phyloP scores from a whole-genome alignment of 495 filamentous ascomycete genomes.

The Tuber brumale region DNA sequence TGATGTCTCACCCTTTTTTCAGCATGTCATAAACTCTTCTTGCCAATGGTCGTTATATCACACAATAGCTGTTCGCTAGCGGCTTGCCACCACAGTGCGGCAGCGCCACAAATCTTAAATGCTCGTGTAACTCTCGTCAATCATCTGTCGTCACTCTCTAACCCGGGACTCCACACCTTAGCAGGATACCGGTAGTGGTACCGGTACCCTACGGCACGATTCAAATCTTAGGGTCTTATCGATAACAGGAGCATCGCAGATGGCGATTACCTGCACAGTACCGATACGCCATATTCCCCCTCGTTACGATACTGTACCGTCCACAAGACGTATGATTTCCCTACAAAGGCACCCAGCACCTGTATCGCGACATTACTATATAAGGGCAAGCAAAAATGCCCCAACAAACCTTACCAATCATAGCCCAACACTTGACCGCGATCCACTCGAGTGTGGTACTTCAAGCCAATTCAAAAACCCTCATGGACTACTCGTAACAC shows the following conservation, averaged over 20 bases:
- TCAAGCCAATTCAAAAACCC: not conserved
- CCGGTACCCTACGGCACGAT: not conserved
- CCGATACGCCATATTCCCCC: not conserved
- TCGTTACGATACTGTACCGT: not conserved
- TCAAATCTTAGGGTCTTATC: not conserved
- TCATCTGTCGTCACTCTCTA: not conserved
- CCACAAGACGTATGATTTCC: not conserved
- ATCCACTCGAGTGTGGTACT: not conserved
- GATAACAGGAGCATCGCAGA: not conserved
- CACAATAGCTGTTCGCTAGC: not conserved
- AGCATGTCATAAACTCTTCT: not conserved
- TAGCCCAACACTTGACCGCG: not conserved
- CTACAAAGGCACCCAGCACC: not conserved
- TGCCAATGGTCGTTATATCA: not conserved
- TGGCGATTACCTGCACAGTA: not conserved
- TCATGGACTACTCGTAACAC: not conserved
- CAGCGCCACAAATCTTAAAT: not conserved
- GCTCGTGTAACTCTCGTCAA: not conserved
- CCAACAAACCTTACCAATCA: not conserved
- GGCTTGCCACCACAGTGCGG: not conserved
- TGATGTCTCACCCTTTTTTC: not conserved
- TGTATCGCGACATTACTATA: not conserved
- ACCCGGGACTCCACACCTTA: not conserved
- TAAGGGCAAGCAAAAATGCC: not conserved
- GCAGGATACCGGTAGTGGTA: not conserved